Evolutionary conservation across 768 basidiomycete genomes (phyloP).

Genomic region (Tylopilus subfusipes): DNA sequence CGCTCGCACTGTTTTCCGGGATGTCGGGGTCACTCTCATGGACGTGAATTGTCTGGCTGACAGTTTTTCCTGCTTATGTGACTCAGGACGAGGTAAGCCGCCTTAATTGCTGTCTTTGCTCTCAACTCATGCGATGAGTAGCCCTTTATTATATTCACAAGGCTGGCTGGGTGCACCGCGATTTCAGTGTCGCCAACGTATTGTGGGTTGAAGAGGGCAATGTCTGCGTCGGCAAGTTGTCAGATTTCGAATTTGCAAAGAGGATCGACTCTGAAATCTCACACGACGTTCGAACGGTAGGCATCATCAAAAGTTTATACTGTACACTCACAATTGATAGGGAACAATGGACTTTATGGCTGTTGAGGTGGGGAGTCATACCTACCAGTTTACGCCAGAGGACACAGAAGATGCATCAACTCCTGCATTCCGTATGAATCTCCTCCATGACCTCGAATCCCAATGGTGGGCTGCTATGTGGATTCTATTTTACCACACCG

Average conservation of each 20-base stretch:
- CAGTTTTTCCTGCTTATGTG: not conserved
- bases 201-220: not conserved
- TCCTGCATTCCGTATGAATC: not conserved
- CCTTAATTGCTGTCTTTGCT: too few species aligned
- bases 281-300: constrained; percentile 9
- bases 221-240: not conserved
- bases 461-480: too few species aligned
- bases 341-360: not conserved
- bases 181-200: not conserved
- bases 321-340: not conserved
- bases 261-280: not conserved
- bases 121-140: not conserved
- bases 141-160: not conserved
- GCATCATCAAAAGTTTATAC: not conserved
- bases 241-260: constrained; percentile 10
- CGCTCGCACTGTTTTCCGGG: not conserved
- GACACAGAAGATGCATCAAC: not conserved
- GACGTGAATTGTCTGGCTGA: not conserved
- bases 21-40: not conserved
- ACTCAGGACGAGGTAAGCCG: not conserved
- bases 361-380: not conserved
- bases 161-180: not conserved
- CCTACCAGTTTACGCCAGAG: not conserved
- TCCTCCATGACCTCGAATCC: too few species aligned
- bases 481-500: too few species aligned